Base-by-base conservation (phyloP, 805 yeast genomes). In the Schizosaccharomyces lindneri region DNA sequence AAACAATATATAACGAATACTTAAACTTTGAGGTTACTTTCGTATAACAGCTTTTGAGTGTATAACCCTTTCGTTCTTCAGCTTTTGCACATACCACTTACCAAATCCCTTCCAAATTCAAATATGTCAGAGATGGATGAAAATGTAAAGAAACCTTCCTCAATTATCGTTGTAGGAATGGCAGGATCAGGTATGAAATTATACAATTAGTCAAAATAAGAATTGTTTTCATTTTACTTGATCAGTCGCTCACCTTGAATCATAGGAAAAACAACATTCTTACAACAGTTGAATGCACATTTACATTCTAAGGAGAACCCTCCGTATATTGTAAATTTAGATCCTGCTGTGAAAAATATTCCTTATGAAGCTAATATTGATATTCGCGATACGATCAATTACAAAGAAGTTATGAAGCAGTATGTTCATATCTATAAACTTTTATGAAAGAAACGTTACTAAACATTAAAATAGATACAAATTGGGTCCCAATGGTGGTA, bases 401-500 rank as follows among this genome's bases (percentile, higher is more conserved):
- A 93, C 72, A 86, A 85, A 65, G 88, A 93, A 69, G 97, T 93
- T 55, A 93, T 90, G 97, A 93, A 88, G 67, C 89, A 89, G 69
- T 74, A 63, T 29, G 57, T 51, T 6, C n/a, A 17, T 7, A 13
- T 29, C 11, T 19, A 19, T 39, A 64, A 51, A 29, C 2, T 9
- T 9, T 15, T 9, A 15, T n/a, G 57, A 27, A 17, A 4, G 5
- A 11, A 11, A 1, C 21, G 15, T 9, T 27, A 59, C 32, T 65
- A 65, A 21, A 87, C 90, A 5, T 51, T 6, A 11, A 13, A 5
- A 5, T 29, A 51, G 57, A 51, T 51, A 51, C 70, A 84, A 86
- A 63, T 72, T 93, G 63, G 99, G 99, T 0, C 99, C 99, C 15
- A 93, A 93, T 70, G 99, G 99, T 63, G 97, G 97, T 1, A 93